Evolutionary conservation across 73 alveolate species (phyloP).

Genomic region (Chromera velia): DNA sequence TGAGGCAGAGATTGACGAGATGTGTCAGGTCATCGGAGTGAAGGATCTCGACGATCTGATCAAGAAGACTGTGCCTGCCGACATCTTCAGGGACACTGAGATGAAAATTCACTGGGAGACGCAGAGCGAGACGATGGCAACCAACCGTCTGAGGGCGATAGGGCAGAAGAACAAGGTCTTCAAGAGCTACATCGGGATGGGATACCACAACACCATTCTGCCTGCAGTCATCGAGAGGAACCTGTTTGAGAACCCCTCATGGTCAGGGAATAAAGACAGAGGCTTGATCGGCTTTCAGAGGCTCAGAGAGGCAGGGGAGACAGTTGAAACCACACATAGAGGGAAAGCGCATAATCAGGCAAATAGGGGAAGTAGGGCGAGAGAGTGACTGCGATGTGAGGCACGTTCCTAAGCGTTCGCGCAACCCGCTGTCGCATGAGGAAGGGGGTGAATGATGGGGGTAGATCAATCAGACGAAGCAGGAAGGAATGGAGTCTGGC

Average conservation of each 20-base stretch:
- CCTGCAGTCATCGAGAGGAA: slow-evolving; percentile 40
- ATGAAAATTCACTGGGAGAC: neutral
- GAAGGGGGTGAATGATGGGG: neutral
- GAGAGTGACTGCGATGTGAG: too few relatives aligned
- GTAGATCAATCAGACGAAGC: neutral
- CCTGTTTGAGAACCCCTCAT: neutral
- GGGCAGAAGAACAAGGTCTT: slow-evolving; percentile 59
- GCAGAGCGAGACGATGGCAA: neutral
- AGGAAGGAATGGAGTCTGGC: neutral
- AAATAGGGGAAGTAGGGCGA: slow-evolving; percentile 61
- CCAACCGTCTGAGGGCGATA: neutral
- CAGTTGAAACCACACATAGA: slow-evolving; percentile 9
- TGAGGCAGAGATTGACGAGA: neutral
- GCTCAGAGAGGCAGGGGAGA: neutral
- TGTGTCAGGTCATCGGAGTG: neutral
- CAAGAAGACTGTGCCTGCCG: neutral
- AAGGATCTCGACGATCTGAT: neutral
- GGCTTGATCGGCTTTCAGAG: slow-evolving; percentile 29
- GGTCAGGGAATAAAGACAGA: neutral
- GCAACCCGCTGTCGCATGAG: neutral
- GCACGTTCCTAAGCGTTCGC: too few relatives aligned
- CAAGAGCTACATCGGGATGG: slow-evolving; percentile 71
- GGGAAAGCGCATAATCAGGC: slow-evolving; percentile 33
- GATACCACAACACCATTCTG: slow-evolving; percentile 55
- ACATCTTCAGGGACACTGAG: neutral